These are phyloP conservation scores for Antrodiella citrinella DNA, from an alignment of 768 basidiomycete species.

Conservation along the genomic window DNA sequence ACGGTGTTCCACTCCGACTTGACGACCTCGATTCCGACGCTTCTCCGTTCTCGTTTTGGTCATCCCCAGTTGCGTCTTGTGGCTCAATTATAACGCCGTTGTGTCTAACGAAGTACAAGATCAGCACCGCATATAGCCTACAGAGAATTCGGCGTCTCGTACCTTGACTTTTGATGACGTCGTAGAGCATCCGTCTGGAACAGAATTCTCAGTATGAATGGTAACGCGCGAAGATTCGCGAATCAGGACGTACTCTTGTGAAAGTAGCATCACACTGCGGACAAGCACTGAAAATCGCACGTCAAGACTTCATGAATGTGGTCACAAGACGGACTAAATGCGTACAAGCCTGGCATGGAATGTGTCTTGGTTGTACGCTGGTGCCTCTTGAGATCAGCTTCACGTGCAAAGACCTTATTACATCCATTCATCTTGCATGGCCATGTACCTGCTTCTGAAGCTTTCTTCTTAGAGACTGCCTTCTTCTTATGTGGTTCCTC, in stretches of 20 bases:
- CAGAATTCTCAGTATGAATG: slow-evolving; percentile 10
- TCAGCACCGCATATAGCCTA: slow-evolving; percentile 4
- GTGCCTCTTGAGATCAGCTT: slow-evolving; percentile 76
- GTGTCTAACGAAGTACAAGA: slow-evolving; percentile 36
- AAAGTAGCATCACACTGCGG: slow-evolving; percentile 78
- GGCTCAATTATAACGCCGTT: slow-evolving; percentile 62
- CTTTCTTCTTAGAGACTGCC: slow-evolving; percentile 34
- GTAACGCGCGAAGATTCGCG: slow-evolving; percentile 4
- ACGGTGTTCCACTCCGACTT: slow-evolving; percentile 44
- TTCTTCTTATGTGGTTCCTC: slow-evolving; percentile 31
- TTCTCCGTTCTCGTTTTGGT: slow-evolving; percentile 19
- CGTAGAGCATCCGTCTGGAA: slow-evolving; percentile 72
- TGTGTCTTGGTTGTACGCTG: slow-evolving; percentile 75
- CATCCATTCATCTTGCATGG: slow-evolving; percentile 78
- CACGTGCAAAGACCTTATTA: slow-evolving; percentile 74
- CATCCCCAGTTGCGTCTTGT: neutral
- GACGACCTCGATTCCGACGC: slow-evolving; percentile 38
- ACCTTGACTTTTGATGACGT: slow-evolving; percentile 77
- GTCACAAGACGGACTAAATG: slow-evolving; percentile 22
- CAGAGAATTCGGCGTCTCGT: slow-evolving; percentile 14
- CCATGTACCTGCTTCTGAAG: slow-evolving; percentile 51
- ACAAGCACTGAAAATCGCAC: slow-evolving; percentile 52
- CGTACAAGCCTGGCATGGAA: slow-evolving; percentile 65
- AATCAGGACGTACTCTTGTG: slow-evolving; percentile 50
- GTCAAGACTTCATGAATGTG: too few relatives aligned